A percentile compares a stretch with the other conserved stretches of the same genome.
phyloP scores from a whole-genome alignment of 805 yeast genomes.

The Candida adriatica region DNA sequence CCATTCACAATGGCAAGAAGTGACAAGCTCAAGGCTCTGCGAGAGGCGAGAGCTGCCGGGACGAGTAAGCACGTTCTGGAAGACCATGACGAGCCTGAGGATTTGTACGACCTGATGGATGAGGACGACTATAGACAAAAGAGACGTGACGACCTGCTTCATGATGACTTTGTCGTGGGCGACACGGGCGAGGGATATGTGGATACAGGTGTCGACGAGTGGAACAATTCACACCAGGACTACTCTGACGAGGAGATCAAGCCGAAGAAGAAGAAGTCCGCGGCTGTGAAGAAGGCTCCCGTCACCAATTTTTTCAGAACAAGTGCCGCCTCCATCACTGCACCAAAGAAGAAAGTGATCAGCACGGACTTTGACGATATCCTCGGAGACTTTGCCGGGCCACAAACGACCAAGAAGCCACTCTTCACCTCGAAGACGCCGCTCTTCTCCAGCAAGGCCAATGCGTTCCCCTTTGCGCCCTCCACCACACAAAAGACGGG shows the following conservation, averaged over 20 bases:
- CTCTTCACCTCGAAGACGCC: slow-evolving; percentile 15
- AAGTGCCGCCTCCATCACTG: slow-evolving; percentile 22
- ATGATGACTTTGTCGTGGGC: slow-evolving; percentile 91
- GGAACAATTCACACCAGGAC: slow-evolving; percentile 54
- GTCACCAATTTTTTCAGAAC: slow-evolving; percentile 49
- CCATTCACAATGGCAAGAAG: slow-evolving; percentile 28
- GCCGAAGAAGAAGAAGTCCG: slow-evolving; percentile 8
- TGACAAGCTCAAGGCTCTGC: slow-evolving; percentile 51
- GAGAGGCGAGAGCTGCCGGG: slow-evolving; percentile 57
- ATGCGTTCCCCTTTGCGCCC: slow-evolving; percentile 16
- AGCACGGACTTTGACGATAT: slow-evolving; percentile 63
- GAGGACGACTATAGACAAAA: slow-evolving; percentile 70
- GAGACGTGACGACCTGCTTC: slow-evolving; percentile 72
- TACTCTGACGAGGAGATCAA: slow-evolving; percentile 36
- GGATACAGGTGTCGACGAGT: slow-evolving; percentile 88
- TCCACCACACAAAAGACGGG: slow-evolving; percentile 25
- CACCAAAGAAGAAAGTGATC: slow-evolving; percentile 35
- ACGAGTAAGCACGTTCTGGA: slow-evolving; percentile 31
- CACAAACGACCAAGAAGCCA: slow-evolving; percentile 12
- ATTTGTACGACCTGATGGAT: slow-evolving; percentile 82
- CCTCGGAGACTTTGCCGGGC: slow-evolving; percentile 31
- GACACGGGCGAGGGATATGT: slow-evolving; percentile 93
- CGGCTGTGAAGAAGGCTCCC: slow-evolving; percentile 35
- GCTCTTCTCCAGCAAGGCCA: slow-evolving; percentile 21
- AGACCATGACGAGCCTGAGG: slow-evolving; percentile 39